Base-by-base conservation (phyloP, 495 filamentous ascomycete species). In the Penicillium arizonense region DNA sequence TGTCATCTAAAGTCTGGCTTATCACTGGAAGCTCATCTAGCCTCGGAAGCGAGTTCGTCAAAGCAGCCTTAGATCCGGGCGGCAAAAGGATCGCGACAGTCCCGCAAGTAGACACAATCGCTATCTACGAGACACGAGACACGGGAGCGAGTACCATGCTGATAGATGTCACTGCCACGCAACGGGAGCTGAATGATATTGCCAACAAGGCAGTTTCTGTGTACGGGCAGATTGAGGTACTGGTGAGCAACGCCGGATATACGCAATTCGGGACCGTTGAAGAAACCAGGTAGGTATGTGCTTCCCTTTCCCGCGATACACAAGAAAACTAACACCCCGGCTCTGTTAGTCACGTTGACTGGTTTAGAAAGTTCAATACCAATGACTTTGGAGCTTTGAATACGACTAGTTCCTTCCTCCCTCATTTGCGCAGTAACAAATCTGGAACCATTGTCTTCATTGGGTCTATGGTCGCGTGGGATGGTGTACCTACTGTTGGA, bases 321-420 rank as follows among this genome's bases (percentile, higher is more conserved):
- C 9, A 3, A 35, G 13, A 35, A 35, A 5, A 35, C 13, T 7
- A n/a, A 12, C 9, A 7, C 9, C 30, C 23, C 5, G 23, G 5
- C 3, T 24, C 5, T 24, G 13, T 7, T 35, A 55, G 52, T 21
- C 44, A 55, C 32, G 45, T 49, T 4, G 44, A 55, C 10, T 55
- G 52, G 52, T 49, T 36, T 44, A 24, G 5, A 14, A 46, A 55
- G 33, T 55, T 55, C 40, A 55, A 55, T 12, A 50, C 53, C 2
- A 78, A 80, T 47, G 71, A 78, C 35, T 77, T 82, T 49, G 78
- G 78, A 5, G 57, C 68, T 3, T 45, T 81, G n/a, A 76, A 77
- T 46, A 53, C 75, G 4, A 77, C 70, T 32, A 65, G 75, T 4
- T 69, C 76, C 1, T 59, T 80, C 28, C 61, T 81, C 0, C 80